Percentiles rank a stretch among this genome's conserved stretches.
Evolutionary conservation across 176 grass and related monocot species (phyloP).

Genomic region (Eremochloa ophiuroides): DNA sequence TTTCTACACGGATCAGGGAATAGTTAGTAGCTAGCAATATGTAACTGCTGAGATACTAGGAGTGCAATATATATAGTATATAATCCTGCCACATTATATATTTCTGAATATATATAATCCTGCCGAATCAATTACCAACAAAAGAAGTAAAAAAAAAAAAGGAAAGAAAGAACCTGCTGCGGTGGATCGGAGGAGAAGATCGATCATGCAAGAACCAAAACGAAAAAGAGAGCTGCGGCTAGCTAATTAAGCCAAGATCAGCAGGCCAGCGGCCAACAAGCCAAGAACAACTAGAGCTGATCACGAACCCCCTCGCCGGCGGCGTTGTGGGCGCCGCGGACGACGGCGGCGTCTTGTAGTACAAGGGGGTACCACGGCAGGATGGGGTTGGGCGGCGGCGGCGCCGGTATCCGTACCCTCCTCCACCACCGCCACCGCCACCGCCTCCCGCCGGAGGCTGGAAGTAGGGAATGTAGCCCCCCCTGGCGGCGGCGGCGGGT

Average conservation of each 20-base stretch:
- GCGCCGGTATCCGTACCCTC: slow-evolving; percentile 7
- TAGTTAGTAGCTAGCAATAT: neutral
- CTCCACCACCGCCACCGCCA: neutral
- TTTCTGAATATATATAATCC: no score
- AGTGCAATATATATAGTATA: neutral
- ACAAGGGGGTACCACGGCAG: slow-evolving; percentile 92
- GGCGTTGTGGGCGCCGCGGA: no score
- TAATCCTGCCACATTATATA: neutral
- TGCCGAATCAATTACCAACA: no score
- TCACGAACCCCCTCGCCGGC: neutral
- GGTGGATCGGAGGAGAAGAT: no score
- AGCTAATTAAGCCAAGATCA: neutral
- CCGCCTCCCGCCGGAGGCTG: slow-evolving; percentile 31
- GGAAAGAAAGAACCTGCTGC: neutral
- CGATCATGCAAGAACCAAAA: no score
- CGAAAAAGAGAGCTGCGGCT: neutral
- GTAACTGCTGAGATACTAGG: neutral
- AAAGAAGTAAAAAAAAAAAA: neutral
- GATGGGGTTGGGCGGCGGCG: slow-evolving; percentile 73
- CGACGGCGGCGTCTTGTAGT: slow-evolving; percentile 46
- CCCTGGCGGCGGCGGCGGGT: slow-evolving; percentile 29
- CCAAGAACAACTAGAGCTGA: neutral
- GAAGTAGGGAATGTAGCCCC: slow-evolving; percentile 41
- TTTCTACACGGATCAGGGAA: no score
- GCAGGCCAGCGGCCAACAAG: neutral